Percentiles rank a stretch among this genome's conserved stretches.
Evolutionary conservation across 2,329 filamentous ascomycete genomes (phyloP).

Genomic region (Colletotrichum chlorophyti): DNA sequence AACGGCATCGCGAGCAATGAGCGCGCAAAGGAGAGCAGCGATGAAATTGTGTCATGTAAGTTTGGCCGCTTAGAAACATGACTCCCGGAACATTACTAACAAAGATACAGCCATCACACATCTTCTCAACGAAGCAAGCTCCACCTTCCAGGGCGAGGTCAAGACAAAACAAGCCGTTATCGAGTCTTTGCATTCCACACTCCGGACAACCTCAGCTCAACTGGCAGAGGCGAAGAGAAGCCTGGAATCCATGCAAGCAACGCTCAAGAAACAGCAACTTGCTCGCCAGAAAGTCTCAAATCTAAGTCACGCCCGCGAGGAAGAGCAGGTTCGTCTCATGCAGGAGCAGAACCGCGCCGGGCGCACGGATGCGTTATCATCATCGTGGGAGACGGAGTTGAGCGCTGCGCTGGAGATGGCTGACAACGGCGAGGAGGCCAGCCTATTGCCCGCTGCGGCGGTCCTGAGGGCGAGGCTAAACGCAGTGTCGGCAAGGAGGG

Average conservation of each 20-base stretch:
- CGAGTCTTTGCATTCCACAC: constrained; percentile 79
- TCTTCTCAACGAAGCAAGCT: constrained; percentile 79
- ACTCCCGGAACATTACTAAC: too few species aligned
- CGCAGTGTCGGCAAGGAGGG: constrained; percentile 74
- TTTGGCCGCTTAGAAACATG: constrained; percentile 35
- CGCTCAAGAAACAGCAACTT: constrained; percentile 69
- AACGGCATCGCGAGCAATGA: constrained; percentile 54
- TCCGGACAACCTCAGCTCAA: constrained; percentile 80
- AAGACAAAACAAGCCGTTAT: constrained; percentile 84
- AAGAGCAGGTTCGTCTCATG: constrained; percentile 64
- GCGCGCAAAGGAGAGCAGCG: constrained; percentile 74
- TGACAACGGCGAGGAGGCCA: constrained; percentile 43
- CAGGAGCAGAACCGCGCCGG: constrained; percentile 46
- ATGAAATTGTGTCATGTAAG: constrained; percentile 82
- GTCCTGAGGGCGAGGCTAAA: constrained; percentile 72
- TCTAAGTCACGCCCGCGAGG: constrained; percentile 74
- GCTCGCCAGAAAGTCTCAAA: constrained; percentile 78
- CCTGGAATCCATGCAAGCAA: constrained; percentile 73
- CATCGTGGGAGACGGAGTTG: constrained; percentile 63
- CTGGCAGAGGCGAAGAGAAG: constrained; percentile 79
- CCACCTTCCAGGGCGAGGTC: constrained; percentile 81
- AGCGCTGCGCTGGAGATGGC: constrained; percentile 49
- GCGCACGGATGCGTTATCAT: constrained; percentile 52
- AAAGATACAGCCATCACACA: constrained; percentile 75
- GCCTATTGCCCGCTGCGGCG: constrained; percentile 62